phyloP scores from a whole-genome alignment of 192 early-diverging fungal species.

The Gryganskiella cystojenkinii region DNA sequence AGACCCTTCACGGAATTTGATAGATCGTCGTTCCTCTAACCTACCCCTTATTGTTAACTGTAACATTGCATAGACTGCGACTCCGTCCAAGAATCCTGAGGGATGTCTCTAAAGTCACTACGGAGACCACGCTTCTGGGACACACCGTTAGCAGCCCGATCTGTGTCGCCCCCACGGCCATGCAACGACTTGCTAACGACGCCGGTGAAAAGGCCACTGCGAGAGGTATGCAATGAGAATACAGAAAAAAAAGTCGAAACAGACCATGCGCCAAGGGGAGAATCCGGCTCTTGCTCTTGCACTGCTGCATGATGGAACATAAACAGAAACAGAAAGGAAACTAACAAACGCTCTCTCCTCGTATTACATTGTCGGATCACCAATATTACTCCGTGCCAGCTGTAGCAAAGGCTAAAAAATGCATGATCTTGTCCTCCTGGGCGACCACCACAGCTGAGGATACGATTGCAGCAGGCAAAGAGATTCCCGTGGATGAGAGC shows the following conservation, averaged over 20 bases:
- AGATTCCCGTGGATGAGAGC: constrained; percentile 51
- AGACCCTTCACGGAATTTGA: background rate
- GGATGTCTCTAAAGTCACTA: constrained; percentile 74
- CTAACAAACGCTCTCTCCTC: constrained; percentile 58
- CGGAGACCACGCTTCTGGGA: constrained; percentile 72
- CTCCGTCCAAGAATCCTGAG: constrained; percentile 79
- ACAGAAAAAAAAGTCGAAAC: no score
- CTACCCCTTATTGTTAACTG: background rate
- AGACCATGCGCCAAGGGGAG: no score
- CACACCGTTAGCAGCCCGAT: constrained; percentile 69
- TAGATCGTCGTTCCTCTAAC: background rate
- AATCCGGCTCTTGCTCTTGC: no score
- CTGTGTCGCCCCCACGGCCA: constrained; percentile 82
- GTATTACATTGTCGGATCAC: constrained; percentile 2
- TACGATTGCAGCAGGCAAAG: constrained; percentile 67
- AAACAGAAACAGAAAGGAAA: constrained; percentile 82
- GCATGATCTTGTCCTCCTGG: constrained; percentile 76
- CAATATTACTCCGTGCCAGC: constrained; percentile 26
- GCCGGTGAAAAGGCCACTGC: constrained; percentile 78
- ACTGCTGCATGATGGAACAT: no score
- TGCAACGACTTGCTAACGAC: constrained; percentile 77
- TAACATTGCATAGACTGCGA: constrained; percentile 67
- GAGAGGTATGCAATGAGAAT: no score
- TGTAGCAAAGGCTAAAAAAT: constrained; percentile 84
- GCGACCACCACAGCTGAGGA: constrained; percentile 44